phyloP scores from a whole-genome alignment of 192 early-diverging fungal genomes.

The Backusella luteola region DNA sequence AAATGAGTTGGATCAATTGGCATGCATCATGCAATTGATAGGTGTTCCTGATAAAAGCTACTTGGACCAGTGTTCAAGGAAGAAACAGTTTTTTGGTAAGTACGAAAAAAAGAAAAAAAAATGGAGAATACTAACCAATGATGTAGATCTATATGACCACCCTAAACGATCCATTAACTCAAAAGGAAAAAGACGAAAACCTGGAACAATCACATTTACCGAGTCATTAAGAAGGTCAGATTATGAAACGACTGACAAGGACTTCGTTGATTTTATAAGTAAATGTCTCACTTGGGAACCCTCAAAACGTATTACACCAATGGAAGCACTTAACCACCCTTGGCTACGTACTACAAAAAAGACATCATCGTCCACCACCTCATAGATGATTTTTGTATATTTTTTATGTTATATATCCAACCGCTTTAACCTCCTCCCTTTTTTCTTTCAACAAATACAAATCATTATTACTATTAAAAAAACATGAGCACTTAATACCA shows the following conservation, averaged over 20 bases:
- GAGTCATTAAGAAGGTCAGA: conserved; percentile 63
- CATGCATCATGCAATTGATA: conserved; percentile 91
- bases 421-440: neutral
- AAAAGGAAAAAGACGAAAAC: conserved; percentile 87
- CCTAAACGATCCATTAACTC: conserved; percentile 72
- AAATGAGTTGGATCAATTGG: conserved; percentile 93
- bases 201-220: conserved; percentile 73
- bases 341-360: conserved; percentile 55
- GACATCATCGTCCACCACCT: neutral
- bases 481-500: neutral
- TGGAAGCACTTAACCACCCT: conserved; percentile 80
- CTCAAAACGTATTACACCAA: conserved; percentile 80
- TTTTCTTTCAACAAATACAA: neutral
- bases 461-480: neutral
- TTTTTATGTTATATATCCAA: neutral
- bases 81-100: conserved; percentile 85
- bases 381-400: conserved; percentile 7
- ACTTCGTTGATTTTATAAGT: conserved; percentile 87
- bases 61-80: conserved; percentile 72
- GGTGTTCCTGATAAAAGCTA: conserved; percentile 76
- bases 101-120: neutral
- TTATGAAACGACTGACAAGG: conserved; percentile 61
- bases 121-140: conserved; percentile 13
- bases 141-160: conserved; percentile 46
- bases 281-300: conserved; percentile 92